Base-by-base conservation (phyloP, 805 yeast genomes). In the Teunomyces pallodes region DNA sequence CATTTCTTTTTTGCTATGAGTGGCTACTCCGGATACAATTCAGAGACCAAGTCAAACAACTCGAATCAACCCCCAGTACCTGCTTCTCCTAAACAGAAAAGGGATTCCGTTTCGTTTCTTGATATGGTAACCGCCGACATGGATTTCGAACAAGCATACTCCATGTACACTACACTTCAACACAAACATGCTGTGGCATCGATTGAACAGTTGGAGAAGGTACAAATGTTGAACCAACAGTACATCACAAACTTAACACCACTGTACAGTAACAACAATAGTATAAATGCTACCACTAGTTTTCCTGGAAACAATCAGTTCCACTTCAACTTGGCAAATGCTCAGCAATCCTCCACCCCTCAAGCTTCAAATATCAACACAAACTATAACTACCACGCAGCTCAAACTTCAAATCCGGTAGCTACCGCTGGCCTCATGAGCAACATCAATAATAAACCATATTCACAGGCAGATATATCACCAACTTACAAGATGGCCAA, bases 121-220 rank as follows among this genome's bases (percentile, higher is more conserved):
- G 70, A 69, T 45, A 57, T 69, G 64, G 65, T 69, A 45, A 58
- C 70, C 16, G 58, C 62, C 46, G 76, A 72, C 59, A 72, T 72
- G 76, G 72, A 72, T 46, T 73, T 74, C 46, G 77, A 74, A 61
- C 75, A 72, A 59, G 76, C 76, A 9, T 74, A 71, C 52, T 53
- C 61, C 30, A 66, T 70, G 69, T 74, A 72, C 58, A 57, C 64
- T 36, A 62, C 61, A 36, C 55, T 72, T 43, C 76, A 72, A 54
- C 73, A 70, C 43, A 70, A 69, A 43, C 45, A 48, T 9, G 75
- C 75, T 17, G 17, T 61, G 17, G 53, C 53, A 30, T 68, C 66
- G 16, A 60, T 72, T 14, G 76, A 70, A 47, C 65, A 65, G 46
- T 66, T 74, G 49, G 70, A 70, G 47, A 63, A 62, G 53, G 72